A percentile compares a stretch with the other conserved stretches of the same genome.
phyloP scores from a whole-genome alignment of 2,329 filamentous ascomycete species.

The Clonostachys solani region DNA sequence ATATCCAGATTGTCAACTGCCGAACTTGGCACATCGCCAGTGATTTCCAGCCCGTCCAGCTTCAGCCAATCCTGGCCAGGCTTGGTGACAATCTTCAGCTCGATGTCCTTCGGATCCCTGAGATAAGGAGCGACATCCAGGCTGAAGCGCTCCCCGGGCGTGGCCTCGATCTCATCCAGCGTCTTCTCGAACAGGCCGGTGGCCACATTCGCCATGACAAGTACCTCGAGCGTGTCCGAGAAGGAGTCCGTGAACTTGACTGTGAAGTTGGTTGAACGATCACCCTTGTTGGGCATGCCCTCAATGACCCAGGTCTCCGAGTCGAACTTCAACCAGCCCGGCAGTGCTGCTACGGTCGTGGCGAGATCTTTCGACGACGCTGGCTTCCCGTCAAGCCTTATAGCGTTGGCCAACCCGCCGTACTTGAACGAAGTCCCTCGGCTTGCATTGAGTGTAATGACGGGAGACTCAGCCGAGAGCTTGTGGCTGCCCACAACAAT shows the following conservation, averaged over 20 bases:
- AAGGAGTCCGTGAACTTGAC: conserved; percentile 56
- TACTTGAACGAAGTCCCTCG: conserved; percentile 48
- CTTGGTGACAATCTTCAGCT: conserved; percentile 26
- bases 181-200: conserved; percentile 33
- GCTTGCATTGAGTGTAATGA: conserved; percentile 53
- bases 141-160: conserved; percentile 32
- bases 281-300: conserved; percentile 59
- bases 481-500: conserved; percentile 69
- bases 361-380: conserved; percentile 46
- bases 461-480: conserved; percentile 57
- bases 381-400: conserved; percentile 54
- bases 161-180: conserved; percentile 31
- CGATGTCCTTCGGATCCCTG: conserved; percentile 27
- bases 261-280: conserved; percentile 57
- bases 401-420: conserved; percentile 38
- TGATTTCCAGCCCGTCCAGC: conserved; percentile 29
- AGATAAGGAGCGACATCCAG: conserved; percentile 39
- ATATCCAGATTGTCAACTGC: conserved; percentile 22
- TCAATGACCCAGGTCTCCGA: conserved; percentile 53
- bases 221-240: conserved; percentile 53
- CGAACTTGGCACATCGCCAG: conserved; percentile 31
- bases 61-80: conserved; percentile 37
- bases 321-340: conserved; percentile 68
- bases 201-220: conserved; percentile 34
- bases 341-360: conserved; percentile 46